Conservation (phyloP, 108 stramenopile genomes). For the Licmophora abbreviata region DNA sequence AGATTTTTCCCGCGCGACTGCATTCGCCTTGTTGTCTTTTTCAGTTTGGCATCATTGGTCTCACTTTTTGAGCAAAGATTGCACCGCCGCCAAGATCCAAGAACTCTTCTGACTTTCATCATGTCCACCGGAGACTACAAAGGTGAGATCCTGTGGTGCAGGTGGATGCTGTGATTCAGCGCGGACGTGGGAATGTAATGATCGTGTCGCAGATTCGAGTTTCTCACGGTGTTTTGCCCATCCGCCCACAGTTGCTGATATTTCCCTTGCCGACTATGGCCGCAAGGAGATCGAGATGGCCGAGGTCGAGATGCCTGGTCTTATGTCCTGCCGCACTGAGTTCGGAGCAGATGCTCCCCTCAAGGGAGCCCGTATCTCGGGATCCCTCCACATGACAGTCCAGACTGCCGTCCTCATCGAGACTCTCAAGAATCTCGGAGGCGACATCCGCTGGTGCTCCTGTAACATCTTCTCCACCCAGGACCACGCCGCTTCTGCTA, state of each 20-base stretch:
- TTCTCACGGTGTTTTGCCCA: background rate
- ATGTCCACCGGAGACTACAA: constrained; percentile 98
- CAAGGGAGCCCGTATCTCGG: constrained; percentile 89
- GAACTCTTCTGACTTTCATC: constrained; percentile 17
- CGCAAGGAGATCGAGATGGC: constrained; percentile 99
- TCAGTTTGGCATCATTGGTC: background rate
- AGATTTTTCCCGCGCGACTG: too few relatives aligned
- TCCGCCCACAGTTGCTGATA: constrained; percentile 84
- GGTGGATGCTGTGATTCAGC: too few relatives aligned
- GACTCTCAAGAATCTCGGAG: constrained; percentile 93
- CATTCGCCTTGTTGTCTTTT: too few relatives aligned
- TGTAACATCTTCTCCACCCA: constrained; percentile 99
- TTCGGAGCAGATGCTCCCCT: constrained; percentile 79
- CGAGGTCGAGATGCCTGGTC: constrained; percentile 99
- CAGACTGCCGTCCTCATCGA: constrained; percentile 99
- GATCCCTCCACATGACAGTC: constrained; percentile 99
- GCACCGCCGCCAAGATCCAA: background rate
- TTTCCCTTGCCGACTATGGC: constrained; percentile 99
- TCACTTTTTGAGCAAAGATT: background rate
- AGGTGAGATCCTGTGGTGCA: too few relatives aligned
- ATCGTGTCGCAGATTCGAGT: background rate
- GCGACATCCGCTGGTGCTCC: constrained; percentile 98
- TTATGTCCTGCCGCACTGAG: constrained; percentile 96
- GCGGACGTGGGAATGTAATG: too few relatives aligned
- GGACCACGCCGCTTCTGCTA: constrained; percentile 99